A percentile compares a stretch with the other conserved stretches of the same genome.
These are phyloP conservation scores for Pseudohyphozyma bogoriensis DNA, from an alignment of 768 basidiomycete species.

Conservation along the genomic window DNA sequence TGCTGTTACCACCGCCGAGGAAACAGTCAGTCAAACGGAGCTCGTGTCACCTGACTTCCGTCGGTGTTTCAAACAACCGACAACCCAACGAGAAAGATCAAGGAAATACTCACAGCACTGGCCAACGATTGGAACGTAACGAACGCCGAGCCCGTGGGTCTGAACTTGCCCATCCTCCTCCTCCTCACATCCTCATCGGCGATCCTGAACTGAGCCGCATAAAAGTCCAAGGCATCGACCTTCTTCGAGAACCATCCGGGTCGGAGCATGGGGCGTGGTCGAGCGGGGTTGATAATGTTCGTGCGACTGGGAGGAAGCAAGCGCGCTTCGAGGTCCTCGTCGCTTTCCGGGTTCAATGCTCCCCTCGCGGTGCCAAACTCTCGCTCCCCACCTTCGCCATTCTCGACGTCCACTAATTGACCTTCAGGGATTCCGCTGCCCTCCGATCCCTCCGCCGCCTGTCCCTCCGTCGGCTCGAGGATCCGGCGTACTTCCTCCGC, in stretches of 20 bases:
- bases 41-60: neutral
- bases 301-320: slow-evolving; percentile 31
- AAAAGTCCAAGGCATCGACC: slow-evolving; percentile 81
- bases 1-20: slow-evolving; percentile 44
- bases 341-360: slow-evolving; percentile 37
- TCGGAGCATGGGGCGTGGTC: slow-evolving; percentile 60
- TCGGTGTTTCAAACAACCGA: no score
- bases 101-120: slow-evolving; percentile 55
- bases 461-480: slow-evolving; percentile 41
- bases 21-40: no score
- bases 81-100: neutral
- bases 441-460: slow-evolving; percentile 37
- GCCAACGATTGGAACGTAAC: slow-evolving; percentile 96
- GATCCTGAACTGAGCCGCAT: slow-evolving; percentile 66
- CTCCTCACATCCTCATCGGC: slow-evolving; percentile 75
- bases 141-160: slow-evolving; percentile 74
- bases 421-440: slow-evolving; percentile 39
- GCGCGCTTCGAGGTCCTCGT: slow-evolving; percentile 47
- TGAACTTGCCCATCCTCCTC: slow-evolving; percentile 65
- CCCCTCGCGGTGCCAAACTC: slow-evolving; percentile 16
- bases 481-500: slow-evolving; percentile 40
- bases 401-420: slow-evolving; percentile 28
- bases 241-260: slow-evolving; percentile 62
- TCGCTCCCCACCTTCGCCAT: no score
- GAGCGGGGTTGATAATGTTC: slow-evolving; percentile 43